Base-by-base conservation (phyloP, 441 rosid genomes). In the Capsella rubella region DNA sequence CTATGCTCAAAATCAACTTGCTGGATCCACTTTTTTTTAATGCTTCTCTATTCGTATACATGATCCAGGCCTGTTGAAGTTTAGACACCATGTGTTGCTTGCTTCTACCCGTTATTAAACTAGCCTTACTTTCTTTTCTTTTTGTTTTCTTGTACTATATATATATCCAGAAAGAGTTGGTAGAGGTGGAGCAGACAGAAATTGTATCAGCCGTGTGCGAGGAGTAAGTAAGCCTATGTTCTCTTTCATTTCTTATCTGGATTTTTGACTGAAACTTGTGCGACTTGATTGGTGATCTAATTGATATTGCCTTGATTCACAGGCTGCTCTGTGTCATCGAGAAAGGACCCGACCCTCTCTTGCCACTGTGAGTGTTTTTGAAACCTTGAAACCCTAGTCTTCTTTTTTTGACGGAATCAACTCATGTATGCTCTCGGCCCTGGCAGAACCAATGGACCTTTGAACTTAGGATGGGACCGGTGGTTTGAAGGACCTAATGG, bases 401-500 rank as follows among this genome's bases (percentile, higher is more conserved):
- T 37, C 14, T 1, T 64, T 1, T 65, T 29, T 15, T 31, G 69
- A 16, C 16, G 40, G 25, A 1, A 58, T 74, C 25, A 42, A 71
- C 52, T 64, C 65, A 64, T 54, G 35, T 64, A 15, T 67, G 43
- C 27, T 59, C 51, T 53, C 61, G 67, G 65, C 27, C 4, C 4
- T 68, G 34, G 64, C 95, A 92, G 98, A 82, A 92, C 93, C 50
- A 84, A 29, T 57, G 93, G 92, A 63, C 90, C 90, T 31, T 60
- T 80, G 51, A 82, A 89, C 81, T 76, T 85, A 3, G 50, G 46
- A 59, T 92, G 98, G 93, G 96, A 92, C 58, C 81, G 90, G 68
- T 92, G 98, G 96, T 92, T 92, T 77, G 93, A 92, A 78, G 84
- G 93, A 73, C 87, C 88, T 2, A 91, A 83, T 59, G 91, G 90